phyloP scores from a whole-genome alignment of 345 rosid genomes.

The Tarenaya hassleriana region DNA sequence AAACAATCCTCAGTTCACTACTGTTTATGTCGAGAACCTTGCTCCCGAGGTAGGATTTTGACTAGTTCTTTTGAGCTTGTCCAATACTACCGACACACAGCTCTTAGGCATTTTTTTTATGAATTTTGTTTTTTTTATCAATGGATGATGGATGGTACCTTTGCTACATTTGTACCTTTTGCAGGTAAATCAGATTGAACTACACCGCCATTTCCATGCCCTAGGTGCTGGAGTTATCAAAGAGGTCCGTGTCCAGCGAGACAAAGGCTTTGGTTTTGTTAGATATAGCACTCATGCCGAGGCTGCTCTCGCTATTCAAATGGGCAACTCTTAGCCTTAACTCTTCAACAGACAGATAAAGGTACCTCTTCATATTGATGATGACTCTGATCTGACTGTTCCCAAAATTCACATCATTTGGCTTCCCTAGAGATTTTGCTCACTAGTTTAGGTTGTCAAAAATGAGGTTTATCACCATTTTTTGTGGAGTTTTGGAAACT shows the following conservation, averaged over 20 bases:
- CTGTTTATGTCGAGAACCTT: slow-evolving; percentile 95
- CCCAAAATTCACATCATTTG: too few relatives aligned
- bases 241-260: slow-evolving; percentile 91
- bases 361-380: too few relatives aligned
- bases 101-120: neutral
- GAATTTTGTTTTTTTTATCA: slow-evolving; percentile 1
- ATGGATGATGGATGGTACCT: slow-evolving; percentile 1
- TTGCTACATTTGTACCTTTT: slow-evolving; percentile 9
- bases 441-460: too few relatives aligned
- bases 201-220: slow-evolving; percentile 83
- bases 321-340: slow-evolving; percentile 75
- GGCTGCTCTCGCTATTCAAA: slow-evolving; percentile 87
- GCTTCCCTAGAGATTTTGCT: too few relatives aligned
- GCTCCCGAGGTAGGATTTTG: slow-evolving; percentile 66
- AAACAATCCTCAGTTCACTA: slow-evolving; percentile 84
- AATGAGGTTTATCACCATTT: too few relatives aligned
- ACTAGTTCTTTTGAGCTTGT: neutral
- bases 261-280: slow-evolving; percentile 96
- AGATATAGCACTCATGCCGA: slow-evolving; percentile 82
- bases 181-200: slow-evolving; percentile 85
- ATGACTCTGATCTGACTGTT: too few relatives aligned
- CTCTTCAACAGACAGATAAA: slow-evolving; percentile 82
- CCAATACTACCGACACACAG: neutral
- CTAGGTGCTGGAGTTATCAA: slow-evolving; percentile 91
- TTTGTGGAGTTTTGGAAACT: too few relatives aligned